Conservation (phyloP, 495 filamentous ascomycete species). For the Evernia prunastri region DNA sequence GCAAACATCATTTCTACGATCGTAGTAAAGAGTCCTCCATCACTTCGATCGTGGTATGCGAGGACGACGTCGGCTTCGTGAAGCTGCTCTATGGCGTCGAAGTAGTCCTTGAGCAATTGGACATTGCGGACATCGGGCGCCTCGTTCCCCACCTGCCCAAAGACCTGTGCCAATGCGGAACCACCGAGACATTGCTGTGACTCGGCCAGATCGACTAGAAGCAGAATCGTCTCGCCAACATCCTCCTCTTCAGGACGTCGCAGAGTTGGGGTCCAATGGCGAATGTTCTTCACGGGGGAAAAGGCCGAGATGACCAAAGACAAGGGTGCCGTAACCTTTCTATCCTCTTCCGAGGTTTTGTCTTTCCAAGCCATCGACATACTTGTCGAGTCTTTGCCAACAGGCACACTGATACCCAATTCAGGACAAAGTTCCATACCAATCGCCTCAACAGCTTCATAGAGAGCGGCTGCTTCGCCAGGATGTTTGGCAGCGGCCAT, state of each 20-base stretch:
- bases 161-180: conserved; percentile 87
- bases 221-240: conserved; percentile 79
- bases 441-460: conserved; percentile 90
- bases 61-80: conserved; percentile 84
- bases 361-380: conserved; percentile 98
- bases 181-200: conserved; percentile 78
- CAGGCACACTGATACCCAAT: conserved; percentile 85
- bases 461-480: conserved; percentile 87
- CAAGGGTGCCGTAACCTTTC: conserved; percentile 86
- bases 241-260: conserved; percentile 79
- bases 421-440: conserved; percentile 80
- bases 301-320: conserved; percentile 89
- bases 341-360: conserved; percentile 54
- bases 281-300: conserved; percentile 67
- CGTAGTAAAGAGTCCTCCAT: conserved; percentile 88
- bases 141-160: conserved; percentile 76
- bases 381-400: conserved; percentile 95
- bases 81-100: conserved; percentile 77
- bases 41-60: conserved; percentile 91
- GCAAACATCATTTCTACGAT: conserved; percentile 98
- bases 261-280: conserved; percentile 86
- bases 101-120: conserved; percentile 81
- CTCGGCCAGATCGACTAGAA: conserved; percentile 83
- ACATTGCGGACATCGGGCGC: conserved; percentile 79
- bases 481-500: conserved; percentile 93